Base-by-base conservation (phyloP, 129 eudicot genomes). In the Calendula officinalis region DNA sequence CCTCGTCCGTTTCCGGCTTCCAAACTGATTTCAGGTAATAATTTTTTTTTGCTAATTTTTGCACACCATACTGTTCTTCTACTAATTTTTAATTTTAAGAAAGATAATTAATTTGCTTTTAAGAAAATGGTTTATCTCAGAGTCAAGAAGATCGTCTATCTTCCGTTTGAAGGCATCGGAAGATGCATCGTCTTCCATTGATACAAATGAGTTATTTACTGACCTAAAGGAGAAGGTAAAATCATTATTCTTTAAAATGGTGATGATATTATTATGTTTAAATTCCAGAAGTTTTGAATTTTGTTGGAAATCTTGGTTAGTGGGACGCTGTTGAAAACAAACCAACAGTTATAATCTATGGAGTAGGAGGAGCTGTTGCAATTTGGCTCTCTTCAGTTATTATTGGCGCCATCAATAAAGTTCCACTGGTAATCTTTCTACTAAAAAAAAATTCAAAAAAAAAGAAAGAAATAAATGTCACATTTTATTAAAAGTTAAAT, bases 241-340 rank as follows among this genome's bases (percentile, higher is more conserved):
- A 37, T 12, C 42, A 5, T 34, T 6, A 30, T 30, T 8, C 12
- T 54, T 10, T 4, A 30, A 11, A 35, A 34, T 8, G 15, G 36
- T 14, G 8, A 3, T n/a, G 7, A 34, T 9, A n/a, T n/a, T n/a
- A n/a, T 27, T 32, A 6, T 38, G 11, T 38, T 53, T 60, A 10
- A 5, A 35, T 34, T 8, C 5, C 7, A 36, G n/a, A 5, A 35
- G 1, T 59, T 59, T 14, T 14, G 14, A 6, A 42, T 56, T 56
- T 16, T 56, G 2, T 14, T 15, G 5, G 52, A 61, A 42, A 43
- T 27, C 7, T 27, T 8, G 4, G 4, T 46, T 39, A 92, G 99
- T 92, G 99, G 99, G 96, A 92, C 75, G 86, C 86, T 39, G 84
- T 92, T 83, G 99, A 92, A 70, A 81, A 92, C 91, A 92, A 92